Percentiles rank a stretch among this genome's conserved stretches.
Evolutionary conservation across 305 asterid genomes (phyloP).

Genomic region (Fraxinus velutina): DNA sequence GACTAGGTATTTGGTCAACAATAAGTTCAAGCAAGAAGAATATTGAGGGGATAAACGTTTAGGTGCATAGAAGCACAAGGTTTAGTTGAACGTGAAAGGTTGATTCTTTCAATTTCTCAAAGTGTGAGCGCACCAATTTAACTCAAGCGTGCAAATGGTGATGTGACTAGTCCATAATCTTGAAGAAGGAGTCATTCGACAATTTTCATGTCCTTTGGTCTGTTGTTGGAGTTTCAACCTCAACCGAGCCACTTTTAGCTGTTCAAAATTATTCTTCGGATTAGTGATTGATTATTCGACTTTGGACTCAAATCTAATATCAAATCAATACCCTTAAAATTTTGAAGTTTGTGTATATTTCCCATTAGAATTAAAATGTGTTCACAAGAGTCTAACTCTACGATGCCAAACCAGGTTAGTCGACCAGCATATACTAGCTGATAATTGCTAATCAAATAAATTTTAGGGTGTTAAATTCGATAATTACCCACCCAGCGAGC

Average conservation of each 20-base stretch:
- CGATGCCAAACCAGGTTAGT: neutral
- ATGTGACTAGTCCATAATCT: slow-evolving; percentile 29
- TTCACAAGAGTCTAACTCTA: neutral
- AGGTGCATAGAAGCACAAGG: neutral
- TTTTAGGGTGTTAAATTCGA: neutral
- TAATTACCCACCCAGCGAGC: neutral
- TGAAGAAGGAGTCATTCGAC: neutral
- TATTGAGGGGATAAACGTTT: neutral
- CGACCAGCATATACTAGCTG: neutral
- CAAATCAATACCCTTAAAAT: neutral
- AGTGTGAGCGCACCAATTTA: neutral
- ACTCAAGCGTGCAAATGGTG: slow-evolving; percentile 35
- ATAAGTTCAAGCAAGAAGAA: neutral
- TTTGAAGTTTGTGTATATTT: neutral
- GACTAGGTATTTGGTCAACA: neutral
- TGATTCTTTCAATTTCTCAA: neutral
- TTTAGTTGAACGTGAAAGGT: neutral
- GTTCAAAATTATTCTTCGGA: neutral
- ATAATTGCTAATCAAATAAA: too few species aligned
- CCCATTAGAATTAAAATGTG: neutral
- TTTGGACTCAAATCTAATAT: neutral
- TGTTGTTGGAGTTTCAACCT: neutral
- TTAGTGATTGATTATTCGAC: neutral
- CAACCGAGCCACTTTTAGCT: neutral
- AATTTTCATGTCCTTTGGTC: neutral